Evolutionary conservation across 83 land plant genomes (phyloP).

Genomic region (Diphasiastrum complanatum): DNA sequence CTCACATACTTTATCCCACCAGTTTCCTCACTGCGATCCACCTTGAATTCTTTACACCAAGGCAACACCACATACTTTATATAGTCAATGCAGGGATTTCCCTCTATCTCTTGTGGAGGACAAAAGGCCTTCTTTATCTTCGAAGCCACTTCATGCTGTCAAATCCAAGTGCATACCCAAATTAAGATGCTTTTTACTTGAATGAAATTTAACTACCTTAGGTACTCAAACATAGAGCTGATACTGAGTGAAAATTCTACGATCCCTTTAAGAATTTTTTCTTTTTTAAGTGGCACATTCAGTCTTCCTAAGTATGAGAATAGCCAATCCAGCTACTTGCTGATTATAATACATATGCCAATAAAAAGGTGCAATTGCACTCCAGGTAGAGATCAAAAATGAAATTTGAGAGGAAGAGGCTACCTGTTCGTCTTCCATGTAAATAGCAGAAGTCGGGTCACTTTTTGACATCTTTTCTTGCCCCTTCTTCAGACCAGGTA

Average conservation of each 20-base stretch:
- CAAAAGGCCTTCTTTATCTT: constrained; percentile 85
- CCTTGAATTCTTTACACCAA: constrained; percentile 63
- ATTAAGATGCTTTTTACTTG: background rate
- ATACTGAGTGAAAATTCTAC: too few relatives aligned
- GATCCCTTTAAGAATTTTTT: too few relatives aligned
- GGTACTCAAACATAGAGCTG: background rate
- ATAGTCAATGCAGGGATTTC: constrained; percentile 84
- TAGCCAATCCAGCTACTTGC: too few relatives aligned
- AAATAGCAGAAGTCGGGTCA: constrained; percentile 84
- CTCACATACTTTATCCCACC: constrained; percentile 80
- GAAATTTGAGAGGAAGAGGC: background rate
- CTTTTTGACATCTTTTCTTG: constrained; percentile 99
- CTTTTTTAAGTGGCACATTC: too few relatives aligned
- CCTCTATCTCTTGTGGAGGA: constrained; percentile 56
- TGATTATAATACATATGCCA: background rate
- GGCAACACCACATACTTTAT: constrained; percentile 66
- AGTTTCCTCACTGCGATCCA: constrained; percentile 44
- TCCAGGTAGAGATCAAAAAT: too few relatives aligned
- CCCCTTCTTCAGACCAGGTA: constrained; percentile 77
- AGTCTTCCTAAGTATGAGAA: too few relatives aligned
- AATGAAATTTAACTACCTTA: background rate
- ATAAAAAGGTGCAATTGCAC: background rate
- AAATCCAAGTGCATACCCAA: background rate
- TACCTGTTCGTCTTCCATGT: constrained; percentile 98
- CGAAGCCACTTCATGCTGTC: constrained; percentile 70